phyloP scores from a whole-genome alignment of 176 grass and related monocot species.

The Cenchrus americanus region DNA sequence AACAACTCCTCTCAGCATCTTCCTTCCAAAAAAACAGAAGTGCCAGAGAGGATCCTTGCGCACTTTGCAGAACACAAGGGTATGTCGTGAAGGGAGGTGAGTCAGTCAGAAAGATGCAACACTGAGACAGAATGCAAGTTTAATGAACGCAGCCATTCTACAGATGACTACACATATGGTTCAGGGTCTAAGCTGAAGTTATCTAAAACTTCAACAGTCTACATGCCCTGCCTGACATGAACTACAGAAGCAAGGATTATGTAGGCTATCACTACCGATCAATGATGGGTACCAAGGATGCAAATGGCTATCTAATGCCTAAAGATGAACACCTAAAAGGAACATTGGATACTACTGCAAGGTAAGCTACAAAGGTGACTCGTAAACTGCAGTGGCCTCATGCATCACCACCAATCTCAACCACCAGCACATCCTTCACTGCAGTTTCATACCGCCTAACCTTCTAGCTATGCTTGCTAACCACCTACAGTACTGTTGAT shows the following conservation, averaged over 20 bases:
- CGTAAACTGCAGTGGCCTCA: conserved; percentile 30
- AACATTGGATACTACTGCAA: conserved; percentile 19
- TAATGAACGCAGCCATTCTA: conserved; percentile 48
- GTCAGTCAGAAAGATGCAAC: conserved; percentile 13
- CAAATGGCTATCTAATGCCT: conserved; percentile 37
- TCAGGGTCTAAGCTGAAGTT: conserved; percentile 21
- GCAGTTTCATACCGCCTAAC: conserved; percentile 18
- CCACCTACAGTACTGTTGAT: conserved; percentile 35
- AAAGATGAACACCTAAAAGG: conserved; percentile 36
- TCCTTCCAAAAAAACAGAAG: conserved; percentile 89
- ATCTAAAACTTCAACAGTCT: conserved; percentile 32
- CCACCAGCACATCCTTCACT: conserved; percentile 36
- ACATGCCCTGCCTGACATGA: conserved; percentile 32
- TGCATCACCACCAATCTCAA: conserved; percentile 18
- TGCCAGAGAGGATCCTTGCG: conserved; percentile 44
- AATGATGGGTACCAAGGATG: conserved; percentile 29
- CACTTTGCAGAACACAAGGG: conserved; percentile 48
- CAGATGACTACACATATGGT: conserved; percentile 30
- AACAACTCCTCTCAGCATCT: conserved; percentile 48
- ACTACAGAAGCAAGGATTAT: conserved; percentile 46
- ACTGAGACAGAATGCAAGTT: conserved; percentile 37
- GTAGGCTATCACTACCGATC: conserved; percentile 20
- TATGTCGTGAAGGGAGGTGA: conserved; percentile 43
- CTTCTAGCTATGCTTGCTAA: conserved; percentile 40
- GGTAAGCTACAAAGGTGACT: conserved; percentile 52